A percentile compares a stretch with the other conserved stretches of the same genome.
Conservation (phyloP, 164 flowering plant genomes). For the Vitis labrusca region DNA sequence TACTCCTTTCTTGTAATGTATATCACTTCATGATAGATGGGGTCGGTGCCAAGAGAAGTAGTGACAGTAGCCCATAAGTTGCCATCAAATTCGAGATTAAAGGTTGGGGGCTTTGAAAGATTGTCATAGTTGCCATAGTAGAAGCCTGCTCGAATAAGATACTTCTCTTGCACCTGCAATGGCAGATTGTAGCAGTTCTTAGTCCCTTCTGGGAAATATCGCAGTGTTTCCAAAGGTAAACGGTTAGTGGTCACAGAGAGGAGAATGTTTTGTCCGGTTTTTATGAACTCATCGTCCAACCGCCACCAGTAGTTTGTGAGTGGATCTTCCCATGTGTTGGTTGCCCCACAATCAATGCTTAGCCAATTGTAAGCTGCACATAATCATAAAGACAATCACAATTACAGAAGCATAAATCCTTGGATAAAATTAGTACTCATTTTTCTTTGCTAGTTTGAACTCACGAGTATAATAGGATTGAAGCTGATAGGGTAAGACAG, state of each 20-base stretch:
- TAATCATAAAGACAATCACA: no score
- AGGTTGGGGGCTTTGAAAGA: conserved; percentile 19
- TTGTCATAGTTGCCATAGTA: conserved; percentile 28
- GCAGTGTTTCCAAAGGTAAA: conserved; percentile 8
- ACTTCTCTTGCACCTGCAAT: not conserved
- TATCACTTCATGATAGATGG: conserved; percentile 4
- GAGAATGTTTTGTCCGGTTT: not conserved
- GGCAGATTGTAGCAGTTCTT: conserved; percentile 17
- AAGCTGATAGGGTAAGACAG: no score
- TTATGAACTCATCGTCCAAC: not conserved
- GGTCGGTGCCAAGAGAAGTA: conserved; percentile 1
- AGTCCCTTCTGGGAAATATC: conserved; percentile 9
- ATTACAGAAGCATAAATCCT: no score
- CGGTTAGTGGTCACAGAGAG: not conserved
- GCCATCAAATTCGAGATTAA: conserved; percentile 12
- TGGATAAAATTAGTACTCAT: no score
- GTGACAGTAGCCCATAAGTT: conserved; percentile 16
- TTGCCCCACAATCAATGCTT: conserved; percentile 7
- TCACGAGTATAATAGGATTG: no score
- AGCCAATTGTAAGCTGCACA: no score
- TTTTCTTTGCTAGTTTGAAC: no score
- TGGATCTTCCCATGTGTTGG: not conserved
- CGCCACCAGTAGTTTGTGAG: no score
- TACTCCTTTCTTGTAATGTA: not conserved
- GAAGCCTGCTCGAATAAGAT: conserved; percentile 18